A percentile compares a stretch with the other conserved stretches of the same genome.
These are phyloP conservation scores for Fusarium sp. DNA, from an alignment of 2,329 filamentous ascomycete genomes.

Conservation along the genomic window DNA sequence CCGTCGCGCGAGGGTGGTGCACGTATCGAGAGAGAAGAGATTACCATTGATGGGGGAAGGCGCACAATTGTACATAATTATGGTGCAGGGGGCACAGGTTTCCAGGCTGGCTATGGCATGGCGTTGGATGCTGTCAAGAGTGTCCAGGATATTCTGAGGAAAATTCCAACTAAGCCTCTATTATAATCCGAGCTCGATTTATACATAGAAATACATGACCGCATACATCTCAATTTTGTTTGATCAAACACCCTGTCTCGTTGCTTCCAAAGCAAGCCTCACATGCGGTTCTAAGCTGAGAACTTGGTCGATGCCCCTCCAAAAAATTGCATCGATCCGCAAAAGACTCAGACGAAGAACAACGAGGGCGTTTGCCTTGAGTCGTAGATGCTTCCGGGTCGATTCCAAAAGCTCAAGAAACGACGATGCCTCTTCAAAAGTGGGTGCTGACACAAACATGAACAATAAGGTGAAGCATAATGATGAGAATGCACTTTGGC, in stretches of 20 bases:
- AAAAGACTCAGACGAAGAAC: background rate
- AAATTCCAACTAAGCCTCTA: background rate
- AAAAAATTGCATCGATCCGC: constrained; percentile 6
- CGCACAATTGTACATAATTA: constrained; percentile 11
- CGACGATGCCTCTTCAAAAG: background rate
- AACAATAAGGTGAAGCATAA: background rate
- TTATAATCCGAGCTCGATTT: background rate
- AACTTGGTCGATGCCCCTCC: background rate
- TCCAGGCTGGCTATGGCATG: constrained; percentile 16
- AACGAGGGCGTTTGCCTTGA: background rate
- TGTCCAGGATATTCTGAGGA: background rate
- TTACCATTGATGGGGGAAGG: background rate
- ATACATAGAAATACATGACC: background rate
- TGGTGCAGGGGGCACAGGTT: constrained; percentile 12
- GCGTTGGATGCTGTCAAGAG: constrained; percentile 8
- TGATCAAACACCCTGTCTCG: background rate
- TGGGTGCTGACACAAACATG: background rate
- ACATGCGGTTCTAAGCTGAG: constrained; percentile 4
- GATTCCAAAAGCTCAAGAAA: background rate
- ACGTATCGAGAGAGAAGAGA: background rate
- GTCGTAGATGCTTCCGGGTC: constrained; percentile 3
- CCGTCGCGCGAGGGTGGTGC: constrained; percentile 11
- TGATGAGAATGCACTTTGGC: constrained; percentile 7
- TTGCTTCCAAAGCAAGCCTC: background rate
- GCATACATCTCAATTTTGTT: no score